Conservation (phyloP, 768 basidiomycete genomes). For the Polyporus arcularius region DNA sequence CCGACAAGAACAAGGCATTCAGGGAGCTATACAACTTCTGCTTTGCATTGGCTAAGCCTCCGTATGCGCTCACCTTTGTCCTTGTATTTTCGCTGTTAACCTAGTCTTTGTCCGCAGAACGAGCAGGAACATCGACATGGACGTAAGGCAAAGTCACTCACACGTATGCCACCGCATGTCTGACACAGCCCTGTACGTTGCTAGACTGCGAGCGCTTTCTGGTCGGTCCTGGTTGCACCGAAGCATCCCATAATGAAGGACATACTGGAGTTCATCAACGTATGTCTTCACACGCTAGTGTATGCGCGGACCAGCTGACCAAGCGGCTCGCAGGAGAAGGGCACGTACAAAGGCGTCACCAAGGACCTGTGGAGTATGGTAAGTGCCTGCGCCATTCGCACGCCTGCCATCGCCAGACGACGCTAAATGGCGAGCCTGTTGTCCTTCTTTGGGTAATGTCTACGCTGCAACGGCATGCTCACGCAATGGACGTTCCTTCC, state of each 20-base stretch:
- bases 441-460: neutral
- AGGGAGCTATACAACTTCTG: conserved; percentile 68
- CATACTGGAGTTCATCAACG: conserved; percentile 66
- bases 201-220: conserved; percentile 71
- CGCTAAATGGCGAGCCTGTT: too few relatives aligned
- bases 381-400: conserved; percentile 20
- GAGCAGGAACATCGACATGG: conserved; percentile 79
- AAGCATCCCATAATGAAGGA: conserved; percentile 68
- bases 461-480: neutral
- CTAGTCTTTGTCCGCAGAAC: conserved; percentile 51
- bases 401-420: too few relatives aligned
- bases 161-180: neutral
- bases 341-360: conserved; percentile 74
- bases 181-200: neutral
- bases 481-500: neutral
- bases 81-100: too few relatives aligned
- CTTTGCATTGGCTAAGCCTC: conserved; percentile 69
- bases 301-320: neutral
- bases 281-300: conserved; percentile 31
- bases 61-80: conserved; percentile 46
- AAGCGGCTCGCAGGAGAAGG: conserved; percentile 38
- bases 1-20: conserved; percentile 55
- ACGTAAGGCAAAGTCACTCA: conserved; percentile 46
- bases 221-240: conserved; percentile 73
- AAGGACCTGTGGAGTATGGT: conserved; percentile 90